phyloP scores from a whole-genome alignment of 495 filamentous ascomycete genomes.

The Penicillium malachiteum region DNA sequence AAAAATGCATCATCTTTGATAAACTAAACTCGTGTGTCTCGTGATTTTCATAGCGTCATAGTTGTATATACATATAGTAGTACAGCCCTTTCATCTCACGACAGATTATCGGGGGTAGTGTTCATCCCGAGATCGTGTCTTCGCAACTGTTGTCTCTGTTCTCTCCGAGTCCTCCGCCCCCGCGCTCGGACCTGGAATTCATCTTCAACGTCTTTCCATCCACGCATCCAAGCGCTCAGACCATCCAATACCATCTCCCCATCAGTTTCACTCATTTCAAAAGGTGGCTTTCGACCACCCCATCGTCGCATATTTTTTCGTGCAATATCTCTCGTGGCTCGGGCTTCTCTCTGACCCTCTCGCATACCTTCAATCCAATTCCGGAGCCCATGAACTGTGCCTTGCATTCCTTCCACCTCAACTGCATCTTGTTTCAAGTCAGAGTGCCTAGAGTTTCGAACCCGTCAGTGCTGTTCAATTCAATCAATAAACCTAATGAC shows the following conservation, averaged over 20 bases:
- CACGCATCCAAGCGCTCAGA: slow-evolving; percentile 41
- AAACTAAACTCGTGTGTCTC: not conserved
- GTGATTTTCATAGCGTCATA: slow-evolving; percentile 2
- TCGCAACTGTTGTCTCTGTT: slow-evolving; percentile 20
- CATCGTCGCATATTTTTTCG: slow-evolving; percentile 18
- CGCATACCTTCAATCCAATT: slow-evolving; percentile 32
- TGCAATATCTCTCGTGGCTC: not conserved
- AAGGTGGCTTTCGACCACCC: slow-evolving; percentile 12
- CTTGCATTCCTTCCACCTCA: slow-evolving; percentile 38
- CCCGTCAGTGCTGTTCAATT: not conserved
- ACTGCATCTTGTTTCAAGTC: slow-evolving; percentile 35
- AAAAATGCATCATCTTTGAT: not conserved
- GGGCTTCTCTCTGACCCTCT: slow-evolving; percentile 18
- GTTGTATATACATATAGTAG: not conserved
- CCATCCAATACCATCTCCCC: slow-evolving; percentile 35
- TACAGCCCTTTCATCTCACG: not conserved
- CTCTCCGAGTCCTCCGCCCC: slow-evolving; percentile 23
- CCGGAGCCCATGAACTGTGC: slow-evolving; percentile 37
- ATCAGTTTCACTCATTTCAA: slow-evolving; percentile 18
- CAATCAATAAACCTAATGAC: not conserved
- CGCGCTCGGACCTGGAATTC: slow-evolving; percentile 30
- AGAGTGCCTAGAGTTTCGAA: slow-evolving; percentile 19
- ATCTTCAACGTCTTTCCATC: slow-evolving; percentile 42
- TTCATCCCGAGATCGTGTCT: not conserved
- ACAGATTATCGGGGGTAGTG: not conserved